These are phyloP conservation scores for Podochytrium sp. DNA, from an alignment of 192 early-diverging fungal species.

Conservation along the genomic window DNA sequence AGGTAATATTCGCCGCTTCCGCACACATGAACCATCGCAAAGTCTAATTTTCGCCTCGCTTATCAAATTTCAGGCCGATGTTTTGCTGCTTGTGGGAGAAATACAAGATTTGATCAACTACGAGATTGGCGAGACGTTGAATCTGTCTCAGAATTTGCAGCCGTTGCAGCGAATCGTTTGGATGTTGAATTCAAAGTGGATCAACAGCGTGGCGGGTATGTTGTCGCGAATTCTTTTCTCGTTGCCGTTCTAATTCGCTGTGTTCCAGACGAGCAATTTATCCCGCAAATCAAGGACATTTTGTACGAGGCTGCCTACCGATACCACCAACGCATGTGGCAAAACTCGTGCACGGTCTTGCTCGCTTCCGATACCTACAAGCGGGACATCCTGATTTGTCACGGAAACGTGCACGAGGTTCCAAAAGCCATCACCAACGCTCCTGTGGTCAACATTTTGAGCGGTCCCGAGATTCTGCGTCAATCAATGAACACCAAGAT, in stretches of 20 bases:
- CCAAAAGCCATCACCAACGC: neutral
- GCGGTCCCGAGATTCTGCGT: constrained; percentile 6
- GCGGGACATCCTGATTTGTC: constrained; percentile 18
- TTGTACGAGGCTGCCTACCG: constrained; percentile 37
- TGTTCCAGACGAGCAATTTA: constrained; percentile 15
- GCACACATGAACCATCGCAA: neutral
- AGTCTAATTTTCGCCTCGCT: neutral
- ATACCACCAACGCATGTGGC: constrained; percentile 43
- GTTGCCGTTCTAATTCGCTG: neutral
- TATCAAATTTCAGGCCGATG: neutral
- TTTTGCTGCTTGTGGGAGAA: constrained; percentile 4
- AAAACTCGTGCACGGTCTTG: constrained; percentile 37
- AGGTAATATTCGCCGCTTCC: neutral
- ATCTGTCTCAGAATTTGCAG: constrained; percentile 63
- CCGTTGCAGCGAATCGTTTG: constrained; percentile 70
- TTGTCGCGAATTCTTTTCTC: neutral
- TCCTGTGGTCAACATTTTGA: neutral
- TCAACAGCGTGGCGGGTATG: constrained; percentile 7
- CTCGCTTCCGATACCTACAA: neutral
- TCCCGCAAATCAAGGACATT: constrained; percentile 10
- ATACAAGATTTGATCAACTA: constrained; percentile 27
- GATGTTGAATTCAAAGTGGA: constrained; percentile 46
- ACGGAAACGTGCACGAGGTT: constrained; percentile 28
- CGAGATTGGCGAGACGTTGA: constrained; percentile 49
- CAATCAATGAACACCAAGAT: constrained; percentile 19